Evolutionary conservation across 176 grass and related monocot genomes (phyloP), one percentile per base, ranked within the genome.

Genomic region (Oryza brachyantha): DNA sequence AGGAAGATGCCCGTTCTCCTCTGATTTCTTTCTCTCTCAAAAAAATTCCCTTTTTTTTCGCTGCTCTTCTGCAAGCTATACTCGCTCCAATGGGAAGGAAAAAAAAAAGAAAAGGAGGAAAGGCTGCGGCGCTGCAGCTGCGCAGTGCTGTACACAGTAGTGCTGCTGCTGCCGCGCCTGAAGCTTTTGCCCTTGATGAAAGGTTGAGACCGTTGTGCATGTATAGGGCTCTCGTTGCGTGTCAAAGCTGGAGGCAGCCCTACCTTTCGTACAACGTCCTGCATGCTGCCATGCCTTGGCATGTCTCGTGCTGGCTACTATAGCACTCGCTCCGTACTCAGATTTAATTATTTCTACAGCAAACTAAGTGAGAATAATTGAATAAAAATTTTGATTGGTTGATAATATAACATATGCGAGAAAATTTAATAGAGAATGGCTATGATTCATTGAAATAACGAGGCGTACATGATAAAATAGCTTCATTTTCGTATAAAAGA

Each of bases 181-280:
- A 41, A 10, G 29, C 32, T 40, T 63, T 63, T 64, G 74, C 38
- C 34, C 70, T 27, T 65, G 55, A 7, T 57, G 40, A 85, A 84
- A 89, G 66, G 77, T 29, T 1, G 55, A 66, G 39, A 60, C 22
- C 52, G 87, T 89, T 77, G 81, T 74, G 61, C 61, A 66, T 24
- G 82, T 29, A 58, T 37, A 13, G 13, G 70, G 13, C 52, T 35
- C 16, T 35, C 16, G 66, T 29, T 85, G 36, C 81, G 77, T 89
- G 82, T 79, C 72, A 70, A 81, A 85, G 72, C 82, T 81, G 77
- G 22, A 66, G 10, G 62, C 86, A 83, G 77, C 76, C 75, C 38
- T 66, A 21, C 42, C 60, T 65, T 79, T 81, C 64, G 57, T 83
- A 73, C 45, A 37, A 57, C 77, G 17, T 38, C 39, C 41, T 21